phyloP scores from a whole-genome alignment of 1,284 basidiomycete genomes.

The Austroboletus novae-zelandiae region DNA sequence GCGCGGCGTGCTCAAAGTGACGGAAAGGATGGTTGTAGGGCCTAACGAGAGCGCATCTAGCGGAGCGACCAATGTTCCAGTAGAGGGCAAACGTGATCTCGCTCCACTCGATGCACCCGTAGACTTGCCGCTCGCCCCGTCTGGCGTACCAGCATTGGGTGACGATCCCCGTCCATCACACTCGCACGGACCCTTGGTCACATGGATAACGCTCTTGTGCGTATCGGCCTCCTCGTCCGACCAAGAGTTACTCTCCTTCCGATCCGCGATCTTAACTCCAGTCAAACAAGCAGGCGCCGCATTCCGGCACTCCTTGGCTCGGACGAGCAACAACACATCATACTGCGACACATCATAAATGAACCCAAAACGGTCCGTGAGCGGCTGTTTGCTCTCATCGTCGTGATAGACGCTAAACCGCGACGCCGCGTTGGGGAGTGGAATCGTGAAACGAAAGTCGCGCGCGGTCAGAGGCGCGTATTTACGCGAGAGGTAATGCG shows the following conservation, averaged over 20 bases:
- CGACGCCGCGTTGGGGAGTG: slow-evolving; percentile 54
- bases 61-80: slow-evolving; percentile 41
- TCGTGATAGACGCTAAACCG: slow-evolving; percentile 53
- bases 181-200: slow-evolving; percentile 58
- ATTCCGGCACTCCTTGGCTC: slow-evolving; percentile 71
- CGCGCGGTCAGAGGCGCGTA: slow-evolving; percentile 68
- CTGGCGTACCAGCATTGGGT: slow-evolving; percentile 16
- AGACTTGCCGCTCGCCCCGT: slow-evolving; percentile 11
- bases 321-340: slow-evolving; percentile 73
- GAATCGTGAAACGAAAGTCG: slow-evolving; percentile 67
- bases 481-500: slow-evolving; percentile 71
- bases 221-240: slow-evolving; percentile 53
- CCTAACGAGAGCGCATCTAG: slow-evolving; percentile 32
- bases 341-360: slow-evolving; percentile 85
- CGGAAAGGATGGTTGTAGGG: slow-evolving; percentile 51
- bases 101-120: slow-evolving; percentile 10
- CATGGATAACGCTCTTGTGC: slow-evolving; percentile 43
- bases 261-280: slow-evolving; percentile 82
- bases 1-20: slow-evolving; percentile 58
- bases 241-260: slow-evolving; percentile 73
- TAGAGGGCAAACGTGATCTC: slow-evolving; percentile 42
- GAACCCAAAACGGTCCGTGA: slow-evolving; percentile 95
- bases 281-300: slow-evolving; percentile 83
- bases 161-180: slow-evolving; percentile 47
- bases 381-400: slow-evolving; percentile 56